Evolutionary conservation across 2,329 filamentous ascomycete species (phyloP), one percentile per base, ranked within the genome.

Genomic region (Fusarium coffeatum): DNA sequence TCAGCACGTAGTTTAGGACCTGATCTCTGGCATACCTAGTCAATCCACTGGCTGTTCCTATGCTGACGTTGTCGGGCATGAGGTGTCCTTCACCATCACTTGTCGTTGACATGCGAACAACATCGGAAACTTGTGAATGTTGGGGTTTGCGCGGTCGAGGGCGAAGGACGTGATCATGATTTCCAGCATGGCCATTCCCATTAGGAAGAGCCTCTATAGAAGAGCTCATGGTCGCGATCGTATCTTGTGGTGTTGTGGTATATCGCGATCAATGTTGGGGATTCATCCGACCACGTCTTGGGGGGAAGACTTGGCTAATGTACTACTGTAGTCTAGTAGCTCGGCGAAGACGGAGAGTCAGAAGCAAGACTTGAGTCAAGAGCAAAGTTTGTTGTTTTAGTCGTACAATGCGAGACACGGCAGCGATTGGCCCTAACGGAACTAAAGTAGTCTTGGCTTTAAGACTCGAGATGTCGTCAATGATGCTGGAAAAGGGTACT

Each of bases 111-210:
- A 75, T 76, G 48, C 78, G 79, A 65, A 81, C 82, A 46, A 83
- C 76, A 55, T 82, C 81, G 5, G 81, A 78, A n/a, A 85, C 76
- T 71, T 85, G 84, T 4, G 82, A 77, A 59, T 86, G 84, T 65
- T 83, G 78, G 1, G 84, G 82, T 69, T 86, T 87, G 66, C 83
- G 82, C 25, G 84, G 83, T 12, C 86, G 81, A 18, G 86, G 84
- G 8, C 85, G 84, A 57, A 86, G 73, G 55, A 86, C 78, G 64
- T 83, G 77, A 55, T 85, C 84, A 55, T 80, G 64, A 15, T 74
- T 59, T 55, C 62, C 65, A 40, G 66, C 68, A 41, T 77, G 68
- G 45, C 74, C 72, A 58, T 75, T 76, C 62, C 74, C 72, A 45
- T 74, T 77, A 51, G 72, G 62, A 69, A 73, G 48, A 59, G 74